A percentile compares a stretch with the other conserved stretches of the same genome.
These are phyloP conservation scores for Tuber indicum DNA, from an alignment of 495 filamentous ascomycete species.

Conservation along the genomic window DNA sequence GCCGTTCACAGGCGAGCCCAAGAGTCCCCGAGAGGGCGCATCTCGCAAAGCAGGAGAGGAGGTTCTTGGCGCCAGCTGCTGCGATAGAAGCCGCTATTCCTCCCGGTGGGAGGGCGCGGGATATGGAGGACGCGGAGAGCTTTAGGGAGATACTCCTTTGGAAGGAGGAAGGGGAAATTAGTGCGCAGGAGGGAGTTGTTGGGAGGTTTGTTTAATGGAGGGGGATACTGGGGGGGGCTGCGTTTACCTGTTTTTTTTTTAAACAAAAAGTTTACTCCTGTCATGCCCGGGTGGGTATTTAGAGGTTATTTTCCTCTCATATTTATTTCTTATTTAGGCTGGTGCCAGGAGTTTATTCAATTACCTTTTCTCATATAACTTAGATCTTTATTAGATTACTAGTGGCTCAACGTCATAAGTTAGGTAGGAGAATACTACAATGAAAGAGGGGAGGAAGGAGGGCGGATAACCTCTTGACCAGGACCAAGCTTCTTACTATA, in stretches of 20 bases:
- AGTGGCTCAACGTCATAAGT: neutral
- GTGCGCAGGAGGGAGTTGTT: neutral
- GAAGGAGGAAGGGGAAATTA: conserved; percentile 14
- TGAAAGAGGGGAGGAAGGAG: neutral
- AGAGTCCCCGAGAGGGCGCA: neutral
- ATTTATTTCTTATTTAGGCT: neutral
- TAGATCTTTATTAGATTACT: neutral
- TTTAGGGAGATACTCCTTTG: conserved; percentile 34
- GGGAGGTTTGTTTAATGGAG: neutral
- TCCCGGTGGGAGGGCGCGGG: conserved; percentile 4
- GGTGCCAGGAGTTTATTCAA: neutral
- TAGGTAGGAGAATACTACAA: neutral
- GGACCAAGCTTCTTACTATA: neutral
- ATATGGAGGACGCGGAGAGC: conserved; percentile 25
- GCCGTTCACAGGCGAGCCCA: conserved; percentile 12
- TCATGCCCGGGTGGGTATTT: neutral
- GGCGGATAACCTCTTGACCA: neutral
- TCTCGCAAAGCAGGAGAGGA: neutral
- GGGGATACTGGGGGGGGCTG: neutral
- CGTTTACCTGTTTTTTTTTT: neutral
- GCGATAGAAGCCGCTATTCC: conserved; percentile 30
- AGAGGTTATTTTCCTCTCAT: neutral
- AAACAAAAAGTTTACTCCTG: neutral
- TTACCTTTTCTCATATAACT: neutral
- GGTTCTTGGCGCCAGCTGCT: conserved; percentile 10